Conservation (phyloP, 2,329 filamentous ascomycete genomes). For the Neofusicoccum umdonicola region DNA sequence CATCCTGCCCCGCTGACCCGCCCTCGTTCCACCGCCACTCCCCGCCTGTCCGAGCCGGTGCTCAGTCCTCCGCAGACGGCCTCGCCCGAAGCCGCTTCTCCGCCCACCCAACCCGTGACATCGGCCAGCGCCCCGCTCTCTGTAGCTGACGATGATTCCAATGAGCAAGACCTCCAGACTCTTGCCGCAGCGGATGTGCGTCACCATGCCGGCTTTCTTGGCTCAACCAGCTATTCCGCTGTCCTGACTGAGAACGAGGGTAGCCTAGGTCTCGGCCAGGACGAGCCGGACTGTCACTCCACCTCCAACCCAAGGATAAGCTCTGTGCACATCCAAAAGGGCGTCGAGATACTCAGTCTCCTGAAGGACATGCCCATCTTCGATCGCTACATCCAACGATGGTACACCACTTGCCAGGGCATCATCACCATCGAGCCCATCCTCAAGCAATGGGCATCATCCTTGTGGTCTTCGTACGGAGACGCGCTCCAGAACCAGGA, state of each 20-base stretch:
- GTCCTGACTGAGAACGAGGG: constrained; percentile 18
- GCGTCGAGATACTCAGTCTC: constrained; percentile 27
- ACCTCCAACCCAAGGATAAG: neutral
- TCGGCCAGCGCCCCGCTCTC: neutral
- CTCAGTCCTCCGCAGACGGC: constrained; percentile 6
- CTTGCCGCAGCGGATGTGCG: constrained; percentile 5
- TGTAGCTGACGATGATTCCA: neutral
- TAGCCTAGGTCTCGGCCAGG: neutral
- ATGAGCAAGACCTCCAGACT: neutral
- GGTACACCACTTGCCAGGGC: constrained; percentile 31
- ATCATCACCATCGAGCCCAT: constrained; percentile 36
- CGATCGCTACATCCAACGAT: constrained; percentile 33
- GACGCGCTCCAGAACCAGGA: constrained; percentile 25
- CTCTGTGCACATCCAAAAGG: constrained; percentile 26
- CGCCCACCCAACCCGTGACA: neutral
- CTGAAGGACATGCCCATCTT: constrained; percentile 28
- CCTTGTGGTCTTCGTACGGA: constrained; percentile 29
- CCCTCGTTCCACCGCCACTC: neutral
- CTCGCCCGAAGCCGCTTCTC: neutral
- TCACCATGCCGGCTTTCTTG: constrained; percentile 13
- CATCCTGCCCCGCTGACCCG: constrained; percentile 35
- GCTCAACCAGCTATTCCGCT: constrained; percentile 15
- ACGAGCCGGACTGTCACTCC: neutral
- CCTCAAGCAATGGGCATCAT: constrained; percentile 29
- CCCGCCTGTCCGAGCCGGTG: neutral